A percentile compares a stretch with the other conserved stretches of the same genome.
Evolutionary conservation across 306 rosid genomes (phyloP).

Genomic region (apple (Malus domestica)): DNA sequence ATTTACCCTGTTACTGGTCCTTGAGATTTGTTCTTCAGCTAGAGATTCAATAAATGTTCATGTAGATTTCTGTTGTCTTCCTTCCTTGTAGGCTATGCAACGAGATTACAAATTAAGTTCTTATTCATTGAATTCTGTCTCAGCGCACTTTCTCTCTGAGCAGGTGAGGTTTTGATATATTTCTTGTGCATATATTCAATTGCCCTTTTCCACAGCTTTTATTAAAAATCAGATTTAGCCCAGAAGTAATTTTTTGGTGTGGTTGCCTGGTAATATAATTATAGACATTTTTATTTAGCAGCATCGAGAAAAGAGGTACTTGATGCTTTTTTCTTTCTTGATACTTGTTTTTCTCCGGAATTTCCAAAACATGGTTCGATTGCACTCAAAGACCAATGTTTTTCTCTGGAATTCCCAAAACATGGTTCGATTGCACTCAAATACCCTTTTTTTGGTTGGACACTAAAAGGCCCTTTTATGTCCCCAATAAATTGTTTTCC

Average conservation of each 20-base stretch:
- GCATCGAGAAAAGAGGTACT: neutral
- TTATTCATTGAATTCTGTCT: constrained; percentile 91
- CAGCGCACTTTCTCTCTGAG: constrained; percentile 93
- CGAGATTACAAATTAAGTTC: constrained; percentile 93
- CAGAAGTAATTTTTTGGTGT: neutral
- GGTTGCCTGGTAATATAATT: neutral
- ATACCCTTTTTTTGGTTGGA: no score
- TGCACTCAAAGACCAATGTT: no score
- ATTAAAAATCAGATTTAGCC: neutral
- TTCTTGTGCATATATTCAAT: constrained; percentile 1
- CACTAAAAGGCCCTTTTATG: neutral
- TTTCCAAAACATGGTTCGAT: neutral
- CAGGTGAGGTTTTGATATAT: constrained; percentile 46
- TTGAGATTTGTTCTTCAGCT: neutral
- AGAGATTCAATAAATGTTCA: constrained; percentile 5
- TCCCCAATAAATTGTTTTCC: neutral
- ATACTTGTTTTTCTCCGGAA: neutral
- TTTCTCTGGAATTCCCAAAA: neutral
- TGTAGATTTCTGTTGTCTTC: constrained; percentile 22
- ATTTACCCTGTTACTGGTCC: constrained; percentile 11
- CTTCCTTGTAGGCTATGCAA: constrained; percentile 61
- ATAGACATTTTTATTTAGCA: neutral
- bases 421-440: neutral
- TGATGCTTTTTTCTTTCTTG: neutral
- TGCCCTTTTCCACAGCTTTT: neutral